Base-by-base conservation (phyloP, 352 stramenopile species). In the Globisporangium paroecandrum region DNA sequence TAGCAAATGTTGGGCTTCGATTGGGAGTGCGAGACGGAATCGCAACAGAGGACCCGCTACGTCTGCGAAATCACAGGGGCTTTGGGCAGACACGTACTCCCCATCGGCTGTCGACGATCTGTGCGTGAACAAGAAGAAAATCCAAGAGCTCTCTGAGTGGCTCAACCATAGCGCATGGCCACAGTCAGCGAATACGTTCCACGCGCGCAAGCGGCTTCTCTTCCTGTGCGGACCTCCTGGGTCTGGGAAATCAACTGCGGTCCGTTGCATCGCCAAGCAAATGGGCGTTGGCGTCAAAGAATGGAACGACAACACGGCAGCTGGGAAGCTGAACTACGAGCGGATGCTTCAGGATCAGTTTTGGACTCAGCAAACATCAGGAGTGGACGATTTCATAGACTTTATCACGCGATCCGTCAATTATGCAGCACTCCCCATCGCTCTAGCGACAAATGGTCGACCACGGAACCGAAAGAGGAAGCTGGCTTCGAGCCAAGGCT, bases 81-180 rank as follows among this genome's bases (percentile, higher is more conserved):
- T 94, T 4, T 96, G 85, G 88, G 66, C 71, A 8, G 83, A 91
- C 41, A 54, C 74, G 15, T 77, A 83, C 53, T 57, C 62, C 1
- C 82, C 85, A 0, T 69, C 73, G 22, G 72, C 64, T 3, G 71
- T 89, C 6, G 81, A 89, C n/a, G 79, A 96, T 1, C 69, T 96
- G 2, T 91, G 85, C 60, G 74, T 96, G 22, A 89, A 91, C 66
- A 92, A 90, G 72, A 93, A 93, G 61, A 96, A 96, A 70, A 65
- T 87, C 10, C 75, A 89, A 36, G 84, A 94, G 64, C 76, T 96
- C 0, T 77, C 70, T 12, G 77, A 82, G 8, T 96, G 88, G 88
- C 51, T 96, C 0, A 43, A 65, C 9, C 46, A 43, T 3, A 85
- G 84, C 58, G 65, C 77, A 25, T 56, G 54, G 10, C 57, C 60